Evolutionary conservation across 331 rosid genomes (phyloP), one percentile per base, ranked within the genome.

Genomic region (Malus hybrid): DNA sequence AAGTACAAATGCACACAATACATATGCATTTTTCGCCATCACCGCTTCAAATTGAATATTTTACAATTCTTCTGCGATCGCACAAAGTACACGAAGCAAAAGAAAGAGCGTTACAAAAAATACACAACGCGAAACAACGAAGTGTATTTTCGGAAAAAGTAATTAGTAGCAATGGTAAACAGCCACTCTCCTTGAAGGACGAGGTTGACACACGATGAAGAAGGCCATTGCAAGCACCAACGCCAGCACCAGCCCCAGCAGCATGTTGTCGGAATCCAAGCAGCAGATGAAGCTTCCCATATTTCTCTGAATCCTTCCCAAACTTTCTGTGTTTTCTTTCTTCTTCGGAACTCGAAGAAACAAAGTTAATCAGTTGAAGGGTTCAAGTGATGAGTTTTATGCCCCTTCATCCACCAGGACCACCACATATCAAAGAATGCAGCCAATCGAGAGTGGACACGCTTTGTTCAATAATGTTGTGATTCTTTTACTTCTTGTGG

Each of bases 171-270:
- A 87, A 69, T 28, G 78, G 80, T 68, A 82, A 22, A 84, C 36
- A 19, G 75, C 68, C 44, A 78, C 75, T 68, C 86, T 81, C 68
- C 77, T 77, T 5, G 59, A 74, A 12, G 78, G 86, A 62, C 55
- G 84, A 65, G 83, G 83, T 29, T 60, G 84, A 22, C 83, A 76
- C 32, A 77, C 0, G 46, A 67, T 27, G 27, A 86, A 76, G 76
- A 86, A 71, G 42, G 83, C 83, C 84, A 81, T 70, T 15, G 81
- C 86, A 27, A 81, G 48, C 59, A 78, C 74, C 63, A 80, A 18
- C 71, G 70, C 81, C 76, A 79, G 27, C 68, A 77, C 61, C 78
- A 78, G 11, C 22, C 83, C 88, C 57, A 81, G 28, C 74, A 83
- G 46, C 52, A 71, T 24, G 29, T 75, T 74, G 1, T 33, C 75